Conservation (phyloP, 305 asterid genomes). For the Solanum hybrid region DNA sequence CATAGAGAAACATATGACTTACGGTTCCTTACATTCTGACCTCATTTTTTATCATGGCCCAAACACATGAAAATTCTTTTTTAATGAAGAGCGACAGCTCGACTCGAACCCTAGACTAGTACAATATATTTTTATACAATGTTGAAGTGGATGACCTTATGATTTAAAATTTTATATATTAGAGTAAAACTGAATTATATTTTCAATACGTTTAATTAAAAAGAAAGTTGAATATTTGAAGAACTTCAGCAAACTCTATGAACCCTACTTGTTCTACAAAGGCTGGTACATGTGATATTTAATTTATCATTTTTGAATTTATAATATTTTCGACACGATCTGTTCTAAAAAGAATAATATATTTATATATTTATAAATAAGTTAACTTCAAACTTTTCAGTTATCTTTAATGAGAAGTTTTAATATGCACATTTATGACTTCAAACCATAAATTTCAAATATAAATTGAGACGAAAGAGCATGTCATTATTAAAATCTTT, state of each 20-base stretch:
- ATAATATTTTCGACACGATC: too few relatives aligned
- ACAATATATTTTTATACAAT: too few relatives aligned
- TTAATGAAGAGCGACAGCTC: too few relatives aligned
- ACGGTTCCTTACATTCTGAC: background rate
- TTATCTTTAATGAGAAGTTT: background rate
- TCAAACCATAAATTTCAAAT: background rate
- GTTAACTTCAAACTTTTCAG: background rate
- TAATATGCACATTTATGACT: too few relatives aligned
- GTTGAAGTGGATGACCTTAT: background rate
- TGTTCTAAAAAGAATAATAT: too few relatives aligned
- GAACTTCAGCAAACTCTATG: background rate
- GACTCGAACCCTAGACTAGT: background rate
- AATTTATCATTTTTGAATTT: too few relatives aligned
- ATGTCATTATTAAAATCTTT: background rate
- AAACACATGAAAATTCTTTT: background rate
- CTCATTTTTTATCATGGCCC: background rate
- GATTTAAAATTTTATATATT: too few relatives aligned
- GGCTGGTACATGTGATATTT: background rate
- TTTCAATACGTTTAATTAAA: background rate
- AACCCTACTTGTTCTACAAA: background rate
- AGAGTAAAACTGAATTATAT: too few relatives aligned
- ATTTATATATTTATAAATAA: background rate
- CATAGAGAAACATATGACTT: background rate
- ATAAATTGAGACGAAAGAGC: background rate
- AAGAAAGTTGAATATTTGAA: background rate